Evolutionary conservation across 148 eudicot species (phyloP).

Genomic region (Nepenthes mirabilis): DNA sequence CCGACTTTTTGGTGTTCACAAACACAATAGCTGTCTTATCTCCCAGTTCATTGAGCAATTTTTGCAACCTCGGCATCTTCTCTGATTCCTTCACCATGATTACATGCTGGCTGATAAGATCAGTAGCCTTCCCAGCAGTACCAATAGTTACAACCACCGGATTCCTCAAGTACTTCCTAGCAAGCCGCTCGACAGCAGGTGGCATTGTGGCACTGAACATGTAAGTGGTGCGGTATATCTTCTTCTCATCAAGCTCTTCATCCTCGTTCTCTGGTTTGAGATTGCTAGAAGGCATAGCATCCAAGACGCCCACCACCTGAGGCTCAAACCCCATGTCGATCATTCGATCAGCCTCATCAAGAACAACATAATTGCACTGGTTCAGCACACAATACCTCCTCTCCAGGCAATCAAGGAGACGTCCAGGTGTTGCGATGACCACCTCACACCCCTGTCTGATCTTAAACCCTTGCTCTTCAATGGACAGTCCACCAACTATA

Average conservation of each 20-base stretch:
- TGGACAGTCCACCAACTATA: constrained; percentile 82
- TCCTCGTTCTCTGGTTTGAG: constrained; percentile 79
- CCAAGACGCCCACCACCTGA: constrained; percentile 64
- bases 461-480: constrained; percentile 40
- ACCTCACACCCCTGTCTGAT: constrained; percentile 62
- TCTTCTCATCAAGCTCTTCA: constrained; percentile 72
- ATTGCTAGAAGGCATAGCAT: constrained; percentile 85
- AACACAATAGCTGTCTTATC: constrained; percentile 57
- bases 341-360: constrained; percentile 80
- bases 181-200: constrained; percentile 73
- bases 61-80: constrained; percentile 42
- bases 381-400: constrained; percentile 53
- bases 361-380: constrained; percentile 26
- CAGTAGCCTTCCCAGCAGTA: constrained; percentile 74
- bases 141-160: constrained; percentile 33
- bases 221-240: constrained; percentile 63
- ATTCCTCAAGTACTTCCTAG: constrained; percentile 52
- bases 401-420: constrained; percentile 66
- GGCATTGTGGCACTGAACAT: constrained; percentile 93
- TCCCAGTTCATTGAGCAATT: constrained; percentile 53
- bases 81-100: constrained; percentile 77
- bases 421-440: constrained; percentile 80
- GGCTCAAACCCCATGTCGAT: constrained; percentile 88
- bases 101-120: constrained; percentile 63
- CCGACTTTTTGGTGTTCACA: constrained; percentile 39